A percentile compares a stretch with the other conserved stretches of the same genome.
phyloP scores from a whole-genome alignment of 1,139 yeast genomes.

The Debaryomyces robertsiae region DNA sequence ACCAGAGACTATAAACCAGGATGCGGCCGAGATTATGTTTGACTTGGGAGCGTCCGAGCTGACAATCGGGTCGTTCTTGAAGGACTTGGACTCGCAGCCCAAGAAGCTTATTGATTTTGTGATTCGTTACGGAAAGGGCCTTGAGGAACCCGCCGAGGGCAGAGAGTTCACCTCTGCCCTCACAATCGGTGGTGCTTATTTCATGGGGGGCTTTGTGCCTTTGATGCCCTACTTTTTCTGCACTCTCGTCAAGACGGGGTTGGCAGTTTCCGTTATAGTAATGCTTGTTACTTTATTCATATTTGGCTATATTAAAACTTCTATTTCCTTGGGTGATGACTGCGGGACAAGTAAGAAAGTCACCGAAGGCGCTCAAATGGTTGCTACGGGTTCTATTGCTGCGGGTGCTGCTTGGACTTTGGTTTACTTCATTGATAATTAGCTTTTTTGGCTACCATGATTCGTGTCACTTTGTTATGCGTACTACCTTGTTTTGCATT shows the following conservation, averaged over 20 bases:
- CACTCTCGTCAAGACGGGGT: conserved; percentile 69
- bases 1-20: conserved; percentile 62
- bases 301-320: conserved; percentile 85
- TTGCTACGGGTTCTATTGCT: conserved; percentile 88
- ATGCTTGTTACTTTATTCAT: conserved; percentile 85
- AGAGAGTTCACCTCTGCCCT: conserved; percentile 75
- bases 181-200: conserved; percentile 75
- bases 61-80: conserved; percentile 65
- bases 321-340: conserved; percentile 80
- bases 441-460: conserved; percentile 4
- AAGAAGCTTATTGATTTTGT: conserved; percentile 70
- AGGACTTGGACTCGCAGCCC: conserved; percentile 70
- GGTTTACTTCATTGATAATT: conserved; percentile 71
- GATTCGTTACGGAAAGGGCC: conserved; percentile 71
- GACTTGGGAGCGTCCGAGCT: conserved; percentile 71
- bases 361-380: conserved; percentile 87
- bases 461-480: neutral
- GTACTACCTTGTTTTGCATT: no score
- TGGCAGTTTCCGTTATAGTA: conserved; percentile 71
- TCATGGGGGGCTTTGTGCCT: conserved; percentile 82
- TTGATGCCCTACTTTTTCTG: conserved; percentile 80
- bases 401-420: conserved; percentile 97
- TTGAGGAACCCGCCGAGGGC: conserved; percentile 81
- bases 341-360: conserved; percentile 63
- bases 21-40: conserved; percentile 70